Evolutionary conservation across 2,329 filamentous ascomycete genomes (phyloP), one percentile per base, ranked within the genome.

Genomic region (Fusarium pininemorale): DNA sequence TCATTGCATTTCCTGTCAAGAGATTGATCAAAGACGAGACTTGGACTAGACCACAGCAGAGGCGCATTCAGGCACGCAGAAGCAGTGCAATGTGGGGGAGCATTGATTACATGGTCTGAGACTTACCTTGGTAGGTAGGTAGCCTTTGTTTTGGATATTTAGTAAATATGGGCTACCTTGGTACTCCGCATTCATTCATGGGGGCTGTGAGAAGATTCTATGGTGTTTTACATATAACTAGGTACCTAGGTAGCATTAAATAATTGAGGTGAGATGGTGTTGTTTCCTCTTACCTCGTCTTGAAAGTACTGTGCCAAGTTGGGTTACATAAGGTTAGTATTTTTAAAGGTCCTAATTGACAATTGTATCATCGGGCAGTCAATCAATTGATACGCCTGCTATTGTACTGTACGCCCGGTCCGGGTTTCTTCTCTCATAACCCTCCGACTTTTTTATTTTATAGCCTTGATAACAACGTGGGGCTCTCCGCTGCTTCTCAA

Each of bases 271-370:
- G 35, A 41, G 26, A 55, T 41, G 63, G 50, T 44, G 56, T 72
- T 72, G 63, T 69, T 74, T 56, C 41, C 71, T 74, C 71, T 74
- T 65, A 39, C 63, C 71, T 69, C 71, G 24, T 30, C n/a, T 47
- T n/a, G 4, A 22, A 48, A 42, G 51, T 28, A 39, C 18, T 28
- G 24, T 10, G 35, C 20, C n/a, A 35, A 26, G 30, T 20, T 37
- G 16, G n/a, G 30, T 53, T 53, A 37, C 50, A 22, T 26, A 20
- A 53, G 9, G 16, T 35, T 35, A 35, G 32, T 20, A 16, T 30
- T 28, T n/a, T 55, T 10, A 41, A 18, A 38, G 16, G 35, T 13
- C 28, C 35, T 15, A n/a, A 30, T 18, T n/a, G 37, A 39, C 35
- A 8, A n/a, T 55, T 41, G 26, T 39, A 32, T 37, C 28, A 39